phyloP scores from a whole-genome alignment of 306 rosid genomes.

The Quercus mongolica region DNA sequence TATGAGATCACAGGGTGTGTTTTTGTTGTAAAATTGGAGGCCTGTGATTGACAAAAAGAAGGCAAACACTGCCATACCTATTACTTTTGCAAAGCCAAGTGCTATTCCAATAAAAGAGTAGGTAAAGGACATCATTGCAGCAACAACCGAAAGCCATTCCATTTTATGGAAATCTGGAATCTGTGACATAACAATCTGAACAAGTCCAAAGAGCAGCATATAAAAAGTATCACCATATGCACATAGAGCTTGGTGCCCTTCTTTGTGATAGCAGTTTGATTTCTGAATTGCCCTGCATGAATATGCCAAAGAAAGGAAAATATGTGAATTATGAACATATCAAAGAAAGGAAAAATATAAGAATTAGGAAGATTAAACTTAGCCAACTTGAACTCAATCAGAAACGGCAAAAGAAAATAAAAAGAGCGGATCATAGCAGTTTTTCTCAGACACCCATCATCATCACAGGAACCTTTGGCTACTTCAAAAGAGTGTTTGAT shows the following conservation, averaged over 20 bases:
- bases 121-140: constrained; percentile 76
- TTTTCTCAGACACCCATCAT: constrained; percentile 54
- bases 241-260: constrained; percentile 76
- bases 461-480: constrained; percentile 39
- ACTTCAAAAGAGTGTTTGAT: constrained; percentile 42
- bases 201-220: constrained; percentile 69
- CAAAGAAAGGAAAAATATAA: neutral
- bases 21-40: neutral
- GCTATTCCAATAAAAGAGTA: constrained; percentile 73
- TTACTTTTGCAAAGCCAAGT: constrained; percentile 58
- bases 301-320: neutral
- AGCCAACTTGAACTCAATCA: neutral
- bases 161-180: constrained; percentile 76
- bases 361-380: neutral
- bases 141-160: constrained; percentile 70
- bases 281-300: constrained; percentile 63
- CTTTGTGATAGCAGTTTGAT: constrained; percentile 73
- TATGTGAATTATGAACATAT: too few relatives aligned
- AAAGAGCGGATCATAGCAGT: constrained; percentile 6
- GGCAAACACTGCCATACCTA: constrained; percentile 40
- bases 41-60: neutral
- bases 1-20: neutral
- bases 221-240: constrained; percentile 40
- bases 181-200: constrained; percentile 70
- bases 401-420: neutral